Evolutionary conservation across 768 basidiomycete genomes (phyloP).

Genomic region (Phylloporus sp.): DNA sequence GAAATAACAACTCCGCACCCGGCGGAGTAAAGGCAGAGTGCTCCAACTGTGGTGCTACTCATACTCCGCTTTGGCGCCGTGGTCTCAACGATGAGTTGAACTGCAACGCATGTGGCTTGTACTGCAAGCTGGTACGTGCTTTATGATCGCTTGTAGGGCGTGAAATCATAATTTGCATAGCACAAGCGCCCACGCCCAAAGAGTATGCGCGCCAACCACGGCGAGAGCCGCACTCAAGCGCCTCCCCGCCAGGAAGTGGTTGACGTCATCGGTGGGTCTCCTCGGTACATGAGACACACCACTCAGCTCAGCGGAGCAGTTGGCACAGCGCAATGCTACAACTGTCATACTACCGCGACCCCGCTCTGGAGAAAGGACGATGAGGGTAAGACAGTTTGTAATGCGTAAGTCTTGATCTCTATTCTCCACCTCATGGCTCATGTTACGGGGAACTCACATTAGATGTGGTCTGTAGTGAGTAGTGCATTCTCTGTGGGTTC

Average conservation of each 20-base stretch:
- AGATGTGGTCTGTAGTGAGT: conserved; percentile 78
- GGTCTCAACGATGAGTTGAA: conserved; percentile 87
- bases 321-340: conserved; percentile 76
- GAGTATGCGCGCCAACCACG: conserved; percentile 76
- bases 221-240: conserved; percentile 63
- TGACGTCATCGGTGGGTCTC: conserved; percentile 65
- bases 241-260: conserved; percentile 65
- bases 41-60: conserved; percentile 84
- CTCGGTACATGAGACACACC: conserved; percentile 27
- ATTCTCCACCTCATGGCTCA: conserved; percentile 12
- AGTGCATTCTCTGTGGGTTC: background rate
- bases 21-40: conserved; percentile 77
- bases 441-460: conserved; percentile 5
- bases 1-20: conserved; percentile 39
- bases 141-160: background rate
- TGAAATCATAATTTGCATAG: conserved; percentile 32
- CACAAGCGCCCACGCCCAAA: conserved; percentile 88
- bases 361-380: conserved; percentile 90
- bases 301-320: conserved; percentile 27
- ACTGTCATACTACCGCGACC: conserved; percentile 85
- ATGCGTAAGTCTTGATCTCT: conserved; percentile 62
- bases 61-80: conserved; percentile 83
- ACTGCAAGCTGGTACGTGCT: conserved; percentile 72
- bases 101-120: conserved; percentile 85
- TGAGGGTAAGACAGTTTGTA: conserved; percentile 88